Evolutionary conservation across 2,329 filamentous ascomycete species (phyloP).

Genomic region (Colletotrichum sp.): DNA sequence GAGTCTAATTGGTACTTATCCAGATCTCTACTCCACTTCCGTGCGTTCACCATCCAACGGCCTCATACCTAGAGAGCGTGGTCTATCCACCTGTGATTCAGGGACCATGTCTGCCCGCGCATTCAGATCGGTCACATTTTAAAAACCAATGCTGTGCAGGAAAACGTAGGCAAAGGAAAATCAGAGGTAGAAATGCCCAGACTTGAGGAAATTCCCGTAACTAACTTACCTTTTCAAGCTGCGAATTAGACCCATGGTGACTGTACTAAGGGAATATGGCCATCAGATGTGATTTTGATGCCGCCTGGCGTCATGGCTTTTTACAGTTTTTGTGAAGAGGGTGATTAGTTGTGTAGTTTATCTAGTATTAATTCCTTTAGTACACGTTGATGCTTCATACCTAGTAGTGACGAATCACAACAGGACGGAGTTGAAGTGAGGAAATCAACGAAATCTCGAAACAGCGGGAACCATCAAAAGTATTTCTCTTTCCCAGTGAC

Average conservation of each 20-base stretch:
- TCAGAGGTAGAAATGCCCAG: neutral
- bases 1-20: neutral
- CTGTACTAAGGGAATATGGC: neutral
- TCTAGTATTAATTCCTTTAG: accelerated
- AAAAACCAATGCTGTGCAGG: neutral
- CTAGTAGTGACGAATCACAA: no score
- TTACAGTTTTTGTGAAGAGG: accelerated
- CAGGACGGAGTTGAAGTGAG: accelerated
- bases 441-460: accelerated
- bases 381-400: neutral
- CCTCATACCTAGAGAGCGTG: neutral
- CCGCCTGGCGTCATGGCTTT: neutral
- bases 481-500: neutral
- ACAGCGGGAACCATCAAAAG: neutral
- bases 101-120: neutral
- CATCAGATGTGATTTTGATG: neutral
- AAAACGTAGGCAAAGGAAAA: accelerated
- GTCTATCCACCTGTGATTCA: neutral
- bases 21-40: neutral
- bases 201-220: neutral
- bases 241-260: neutral
- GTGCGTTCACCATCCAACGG: neutral
- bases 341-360: neutral
- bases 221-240: neutral
- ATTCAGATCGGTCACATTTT: neutral